Conservation (phyloP, 305 asterid species). For the Plantago coronopus region DNA sequence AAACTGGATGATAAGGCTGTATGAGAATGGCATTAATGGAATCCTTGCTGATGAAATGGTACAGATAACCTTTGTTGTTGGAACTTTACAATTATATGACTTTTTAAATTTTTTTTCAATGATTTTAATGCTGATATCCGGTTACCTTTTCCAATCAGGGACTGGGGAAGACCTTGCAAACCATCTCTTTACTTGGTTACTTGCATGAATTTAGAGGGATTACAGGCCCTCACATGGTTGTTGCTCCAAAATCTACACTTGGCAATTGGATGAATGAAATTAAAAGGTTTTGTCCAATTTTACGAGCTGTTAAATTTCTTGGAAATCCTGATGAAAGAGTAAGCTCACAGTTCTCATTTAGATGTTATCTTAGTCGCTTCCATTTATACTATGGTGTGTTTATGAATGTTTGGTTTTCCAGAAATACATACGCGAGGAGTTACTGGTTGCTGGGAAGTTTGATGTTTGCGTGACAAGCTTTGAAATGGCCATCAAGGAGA, state of each 20-base stretch:
- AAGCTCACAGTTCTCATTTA: constrained; percentile 26
- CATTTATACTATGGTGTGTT: constrained; percentile 17
- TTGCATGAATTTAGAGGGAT: constrained; percentile 93
- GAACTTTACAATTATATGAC: not conserved
- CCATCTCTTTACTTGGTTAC: constrained; percentile 92
- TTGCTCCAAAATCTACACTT: constrained; percentile 97
- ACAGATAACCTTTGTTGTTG: constrained; percentile 7
- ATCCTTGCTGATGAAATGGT: constrained; percentile 99
- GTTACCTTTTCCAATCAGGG: constrained; percentile 47
- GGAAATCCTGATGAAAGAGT: constrained; percentile 99
- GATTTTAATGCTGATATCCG: constrained; percentile 9
- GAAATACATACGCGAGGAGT: constrained; percentile 87
- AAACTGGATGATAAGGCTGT: constrained; percentile 92
- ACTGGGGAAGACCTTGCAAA: constrained; percentile 96
- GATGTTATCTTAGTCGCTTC: constrained; percentile 17
- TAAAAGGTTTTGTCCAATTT: constrained; percentile 83
- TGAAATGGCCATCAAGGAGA: constrained; percentile 98
- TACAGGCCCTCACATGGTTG: constrained; percentile 99
- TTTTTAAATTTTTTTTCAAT: constrained; percentile 2
- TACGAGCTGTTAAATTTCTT: constrained; percentile 94
- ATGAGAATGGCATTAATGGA: constrained; percentile 99
- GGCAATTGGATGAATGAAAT: constrained; percentile 99
- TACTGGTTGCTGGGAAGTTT: constrained; percentile 95
- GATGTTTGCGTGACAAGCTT: constrained; percentile 97
- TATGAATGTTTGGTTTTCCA: constrained; percentile 28